These are phyloP conservation scores for Sclerotinia spermophila DNA, from an alignment of 2,329 filamentous ascomycete species.

Conservation along the genomic window DNA sequence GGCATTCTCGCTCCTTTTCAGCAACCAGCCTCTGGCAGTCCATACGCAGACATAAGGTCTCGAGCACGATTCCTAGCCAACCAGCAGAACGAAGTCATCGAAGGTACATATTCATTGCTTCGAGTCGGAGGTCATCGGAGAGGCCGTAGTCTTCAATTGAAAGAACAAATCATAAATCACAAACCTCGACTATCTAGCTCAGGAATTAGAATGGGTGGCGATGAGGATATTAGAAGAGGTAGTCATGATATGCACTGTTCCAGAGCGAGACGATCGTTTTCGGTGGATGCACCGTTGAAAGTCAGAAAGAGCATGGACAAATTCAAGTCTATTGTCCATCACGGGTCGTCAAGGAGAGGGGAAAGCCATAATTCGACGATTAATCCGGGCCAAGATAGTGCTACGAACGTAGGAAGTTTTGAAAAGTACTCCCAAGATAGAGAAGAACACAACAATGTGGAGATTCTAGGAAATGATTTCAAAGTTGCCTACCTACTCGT, in stretches of 20 bases:
- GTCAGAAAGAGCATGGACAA: constrained; percentile 42
- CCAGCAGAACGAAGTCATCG: constrained; percentile 47
- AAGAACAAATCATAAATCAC: constrained; percentile 23
- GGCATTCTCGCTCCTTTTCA: constrained; percentile 51
- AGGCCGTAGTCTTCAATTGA: constrained; percentile 24
- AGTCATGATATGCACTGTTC: constrained; percentile 38
- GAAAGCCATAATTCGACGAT: not conserved
- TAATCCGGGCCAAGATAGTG: not conserved
- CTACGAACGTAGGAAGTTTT: not conserved
- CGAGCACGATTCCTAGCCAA: constrained; percentile 66
- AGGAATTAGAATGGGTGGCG: constrained; percentile 34
- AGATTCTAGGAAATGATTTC: constrained; percentile 25
- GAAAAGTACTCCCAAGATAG: not conserved
- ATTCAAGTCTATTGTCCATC: constrained; percentile 35
- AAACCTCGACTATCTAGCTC: constrained; percentile 26
- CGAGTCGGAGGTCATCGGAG: constrained; percentile 18
- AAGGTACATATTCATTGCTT: constrained; percentile 25
- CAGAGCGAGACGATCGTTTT: constrained; percentile 27
- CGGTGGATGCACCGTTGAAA: constrained; percentile 35
- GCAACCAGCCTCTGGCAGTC: constrained; percentile 51
- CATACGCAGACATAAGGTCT: constrained; percentile 65
- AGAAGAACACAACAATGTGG: not conserved
- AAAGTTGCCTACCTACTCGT: constrained; percentile 59
- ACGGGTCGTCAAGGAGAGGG: constrained; percentile 18
- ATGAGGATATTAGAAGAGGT: constrained; percentile 37